These are phyloP conservation scores for Xerocomellus dryophilus DNA, from an alignment of 768 basidiomycete species.

Conservation along the genomic window DNA sequence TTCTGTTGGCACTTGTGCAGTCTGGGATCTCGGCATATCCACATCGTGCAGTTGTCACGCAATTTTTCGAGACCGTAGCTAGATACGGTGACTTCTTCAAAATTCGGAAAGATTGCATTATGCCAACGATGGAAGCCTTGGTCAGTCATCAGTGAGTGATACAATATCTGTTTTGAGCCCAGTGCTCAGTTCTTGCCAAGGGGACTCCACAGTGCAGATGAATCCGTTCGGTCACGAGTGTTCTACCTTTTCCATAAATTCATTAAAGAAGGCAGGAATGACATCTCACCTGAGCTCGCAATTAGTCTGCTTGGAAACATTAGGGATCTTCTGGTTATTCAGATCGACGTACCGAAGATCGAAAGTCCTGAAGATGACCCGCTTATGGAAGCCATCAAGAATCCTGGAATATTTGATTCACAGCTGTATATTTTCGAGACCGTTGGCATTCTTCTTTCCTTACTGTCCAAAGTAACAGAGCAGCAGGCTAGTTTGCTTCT, in stretches of 20 bases:
- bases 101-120: slow-evolving; percentile 82
- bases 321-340: slow-evolving; percentile 74
- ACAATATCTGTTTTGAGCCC: not conserved
- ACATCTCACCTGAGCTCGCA: slow-evolving; percentile 72
- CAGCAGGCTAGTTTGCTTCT: slow-evolving; percentile 68
- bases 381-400: slow-evolving; percentile 76
- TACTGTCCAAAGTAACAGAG: slow-evolving; percentile 63
- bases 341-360: slow-evolving; percentile 70
- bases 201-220: slow-evolving; percentile 79
- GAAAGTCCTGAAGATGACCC: slow-evolving; percentile 73
- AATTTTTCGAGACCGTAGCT: slow-evolving; percentile 90
- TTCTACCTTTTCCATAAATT: slow-evolving; percentile 94
- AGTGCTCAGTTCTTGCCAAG: slow-evolving; percentile 39
- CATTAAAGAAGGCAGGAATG: slow-evolving; percentile 76
- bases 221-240: slow-evolving; percentile 67
- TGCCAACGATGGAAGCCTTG: slow-evolving; percentile 86
- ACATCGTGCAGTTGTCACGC: slow-evolving; percentile 78
- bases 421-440: slow-evolving; percentile 96
- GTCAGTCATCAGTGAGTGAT: slow-evolving; percentile 69
- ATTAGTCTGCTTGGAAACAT: slow-evolving; percentile 67
- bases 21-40: slow-evolving; percentile 82
- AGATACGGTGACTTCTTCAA: slow-evolving; percentile 97
- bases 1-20: slow-evolving; percentile 79
- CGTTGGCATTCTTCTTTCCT: slow-evolving; percentile 76
- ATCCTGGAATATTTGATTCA: slow-evolving; percentile 72